Evolutionary conservation across 306 rosid species (phyloP).

Genomic region (Senna tora): DNA sequence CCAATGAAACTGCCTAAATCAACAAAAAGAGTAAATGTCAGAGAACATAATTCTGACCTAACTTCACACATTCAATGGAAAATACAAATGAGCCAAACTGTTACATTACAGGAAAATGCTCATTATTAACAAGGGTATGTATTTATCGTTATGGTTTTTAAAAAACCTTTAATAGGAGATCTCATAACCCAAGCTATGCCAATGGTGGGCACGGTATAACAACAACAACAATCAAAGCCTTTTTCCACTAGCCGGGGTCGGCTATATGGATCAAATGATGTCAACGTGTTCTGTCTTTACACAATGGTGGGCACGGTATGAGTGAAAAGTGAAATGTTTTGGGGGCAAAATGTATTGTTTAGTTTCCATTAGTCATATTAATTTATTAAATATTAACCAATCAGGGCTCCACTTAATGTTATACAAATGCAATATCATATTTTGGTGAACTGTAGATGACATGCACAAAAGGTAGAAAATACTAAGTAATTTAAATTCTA

Average conservation of each 20-base stretch:
- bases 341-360: neutral
- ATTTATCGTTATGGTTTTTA: neutral
- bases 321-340: neutral
- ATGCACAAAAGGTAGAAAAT: neutral
- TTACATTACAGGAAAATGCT: conserved; percentile 5
- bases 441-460: neutral
- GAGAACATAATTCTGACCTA: conserved; percentile 21
- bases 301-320: neutral
- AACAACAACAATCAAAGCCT: no score
- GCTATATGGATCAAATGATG: no score
- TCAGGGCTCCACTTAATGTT: neutral
- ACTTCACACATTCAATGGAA: conserved; percentile 11
- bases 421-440: conserved; percentile 6
- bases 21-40: conserved; percentile 37
- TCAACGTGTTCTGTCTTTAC: no score
- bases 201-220: neutral
- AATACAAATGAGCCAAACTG: conserved; percentile 21
- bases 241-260: no score
- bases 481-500: conserved; percentile 25
- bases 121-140: neutral
- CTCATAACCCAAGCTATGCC: neutral
- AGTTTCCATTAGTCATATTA: neutral
- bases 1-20: conserved; percentile 69
- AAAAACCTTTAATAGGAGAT: neutral
- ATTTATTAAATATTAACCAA: neutral